Percentiles rank a stretch among this genome's conserved stretches.
These are phyloP conservation scores for Eimeria necatrix DNA, from an alignment of 169 alveolate species.

Conservation along the genomic window DNA sequence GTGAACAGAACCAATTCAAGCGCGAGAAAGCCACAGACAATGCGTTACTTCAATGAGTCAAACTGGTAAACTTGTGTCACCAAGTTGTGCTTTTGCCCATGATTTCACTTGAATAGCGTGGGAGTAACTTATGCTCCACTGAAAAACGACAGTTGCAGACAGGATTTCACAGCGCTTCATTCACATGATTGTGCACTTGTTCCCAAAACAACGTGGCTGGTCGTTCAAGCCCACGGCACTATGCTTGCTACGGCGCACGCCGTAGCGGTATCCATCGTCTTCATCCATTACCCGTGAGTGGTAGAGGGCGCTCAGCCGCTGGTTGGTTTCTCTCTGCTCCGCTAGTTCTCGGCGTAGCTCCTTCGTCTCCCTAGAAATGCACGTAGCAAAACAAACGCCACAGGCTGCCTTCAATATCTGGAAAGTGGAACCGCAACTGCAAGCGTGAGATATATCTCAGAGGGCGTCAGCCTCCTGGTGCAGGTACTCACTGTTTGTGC, in stretches of 20 bases:
- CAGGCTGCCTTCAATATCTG: neutral
- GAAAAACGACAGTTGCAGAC: no score
- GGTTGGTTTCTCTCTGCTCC: conserved; percentile 70
- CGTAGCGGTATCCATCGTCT: conserved; percentile 66
- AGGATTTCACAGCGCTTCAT: neutral
- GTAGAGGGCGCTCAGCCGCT: conserved; percentile 65
- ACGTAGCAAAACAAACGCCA: neutral
- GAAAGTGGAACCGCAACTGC: neutral
- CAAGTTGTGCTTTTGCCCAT: no score
- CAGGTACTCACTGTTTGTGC: conserved; percentile 23
- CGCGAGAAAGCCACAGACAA: no score
- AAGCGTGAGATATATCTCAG: neutral
- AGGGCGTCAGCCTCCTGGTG: neutral
- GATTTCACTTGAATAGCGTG: no score
- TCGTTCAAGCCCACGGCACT: conserved; percentile 68
- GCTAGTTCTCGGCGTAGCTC: conserved; percentile 75
- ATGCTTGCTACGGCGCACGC: conserved; percentile 70
- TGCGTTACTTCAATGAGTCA: no score
- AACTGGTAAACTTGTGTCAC: no score
- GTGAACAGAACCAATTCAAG: no score
- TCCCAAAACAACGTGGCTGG: conserved; percentile 65
- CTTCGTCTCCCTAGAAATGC: conserved; percentile 64
- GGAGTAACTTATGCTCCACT: no score
- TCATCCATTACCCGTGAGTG: conserved; percentile 64
- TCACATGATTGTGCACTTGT: conserved; percentile 62